phyloP scores from a whole-genome alignment of 257 asterid species.

The Galeopsis tetrahit region DNA sequence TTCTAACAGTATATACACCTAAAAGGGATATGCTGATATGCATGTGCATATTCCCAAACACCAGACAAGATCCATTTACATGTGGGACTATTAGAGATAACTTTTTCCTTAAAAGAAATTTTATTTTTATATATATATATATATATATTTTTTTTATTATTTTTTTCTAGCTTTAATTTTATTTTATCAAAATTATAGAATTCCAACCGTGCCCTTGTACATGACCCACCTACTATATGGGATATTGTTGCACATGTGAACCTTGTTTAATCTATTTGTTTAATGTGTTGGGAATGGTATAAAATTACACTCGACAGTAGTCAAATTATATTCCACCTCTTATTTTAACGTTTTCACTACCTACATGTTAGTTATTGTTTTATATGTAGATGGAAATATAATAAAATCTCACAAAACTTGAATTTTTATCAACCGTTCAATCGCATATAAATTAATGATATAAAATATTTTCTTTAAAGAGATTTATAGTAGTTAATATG shows the following conservation, averaged over 20 bases:
- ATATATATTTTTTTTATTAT: background rate
- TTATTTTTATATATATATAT: too few species aligned
- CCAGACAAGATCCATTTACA: conserved; percentile 4
- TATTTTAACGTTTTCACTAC: background rate
- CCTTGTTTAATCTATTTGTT: background rate
- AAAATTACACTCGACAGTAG: background rate
- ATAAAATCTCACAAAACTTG: too few species aligned
- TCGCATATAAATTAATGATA: too few species aligned
- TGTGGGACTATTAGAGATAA: conserved; percentile 14
- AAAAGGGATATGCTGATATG: conserved; percentile 21
- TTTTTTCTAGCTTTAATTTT: background rate
- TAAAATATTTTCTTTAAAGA: too few species aligned
- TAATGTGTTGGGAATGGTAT: conserved; percentile 9
- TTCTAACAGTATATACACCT: too few species aligned
- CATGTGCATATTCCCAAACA: conserved; percentile 35
- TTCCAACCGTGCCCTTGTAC: conserved; percentile 7
- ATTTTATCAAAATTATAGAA: background rate
- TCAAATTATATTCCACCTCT: background rate
- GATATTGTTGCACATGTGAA: conserved; percentile 6
- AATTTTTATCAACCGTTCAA: too few species aligned
- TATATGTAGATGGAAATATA: background rate
- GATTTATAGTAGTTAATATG: too few species aligned
- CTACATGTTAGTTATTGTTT: background rate
- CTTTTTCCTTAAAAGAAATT: background rate
- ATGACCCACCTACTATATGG: conserved; percentile 18